Evolutionary conservation across 352 stramenopile genomes (phyloP).

Genomic region (Phytophthora podocarpi): DNA sequence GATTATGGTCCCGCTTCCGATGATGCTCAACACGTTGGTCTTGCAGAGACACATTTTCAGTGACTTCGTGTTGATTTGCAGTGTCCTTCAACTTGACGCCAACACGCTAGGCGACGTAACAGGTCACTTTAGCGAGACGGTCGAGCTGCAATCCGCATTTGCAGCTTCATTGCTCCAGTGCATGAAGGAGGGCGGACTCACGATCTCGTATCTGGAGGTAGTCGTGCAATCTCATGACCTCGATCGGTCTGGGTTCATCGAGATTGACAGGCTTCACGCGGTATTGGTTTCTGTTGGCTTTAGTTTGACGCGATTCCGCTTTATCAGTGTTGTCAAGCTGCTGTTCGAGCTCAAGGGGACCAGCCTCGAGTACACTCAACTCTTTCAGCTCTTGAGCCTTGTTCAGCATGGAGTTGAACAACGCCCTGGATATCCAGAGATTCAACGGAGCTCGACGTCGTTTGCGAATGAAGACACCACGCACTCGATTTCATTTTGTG

Average conservation of each 20-base stretch:
- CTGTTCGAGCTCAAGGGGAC: conserved; percentile 46
- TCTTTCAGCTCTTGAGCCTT: conserved; percentile 23
- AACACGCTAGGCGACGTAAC: conserved; percentile 55
- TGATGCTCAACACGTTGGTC: conserved; percentile 53
- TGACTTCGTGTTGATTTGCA: conserved; percentile 58
- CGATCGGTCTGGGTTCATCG: conserved; percentile 33
- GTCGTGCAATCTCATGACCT: conserved; percentile 34
- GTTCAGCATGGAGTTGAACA: conserved; percentile 9
- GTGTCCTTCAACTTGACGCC: conserved; percentile 52
- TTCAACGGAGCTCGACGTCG: neutral
- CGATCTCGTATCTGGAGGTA: conserved; percentile 31
- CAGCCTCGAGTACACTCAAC: conserved; percentile 46
- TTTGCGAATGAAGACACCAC: conserved; percentile 2
- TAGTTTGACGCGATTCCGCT: conserved; percentile 54
- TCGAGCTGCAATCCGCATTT: conserved; percentile 55
- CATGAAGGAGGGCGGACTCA: conserved; percentile 20
- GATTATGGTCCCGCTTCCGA: conserved; percentile 39
- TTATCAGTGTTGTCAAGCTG: conserved; percentile 57
- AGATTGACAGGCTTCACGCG: conserved; percentile 42
- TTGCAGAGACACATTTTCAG: conserved; percentile 58
- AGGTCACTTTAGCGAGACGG: conserved; percentile 55
- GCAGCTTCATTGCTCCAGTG: conserved; percentile 29
- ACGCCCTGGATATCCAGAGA: neutral
- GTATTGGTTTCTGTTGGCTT: conserved; percentile 48
- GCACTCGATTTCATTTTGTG: conserved; percentile 1